A percentile compares a stretch with the other conserved stretches of the same genome.
phyloP scores from a whole-genome alignment of 495 filamentous ascomycete genomes.

The Schizothecium vesticola region DNA sequence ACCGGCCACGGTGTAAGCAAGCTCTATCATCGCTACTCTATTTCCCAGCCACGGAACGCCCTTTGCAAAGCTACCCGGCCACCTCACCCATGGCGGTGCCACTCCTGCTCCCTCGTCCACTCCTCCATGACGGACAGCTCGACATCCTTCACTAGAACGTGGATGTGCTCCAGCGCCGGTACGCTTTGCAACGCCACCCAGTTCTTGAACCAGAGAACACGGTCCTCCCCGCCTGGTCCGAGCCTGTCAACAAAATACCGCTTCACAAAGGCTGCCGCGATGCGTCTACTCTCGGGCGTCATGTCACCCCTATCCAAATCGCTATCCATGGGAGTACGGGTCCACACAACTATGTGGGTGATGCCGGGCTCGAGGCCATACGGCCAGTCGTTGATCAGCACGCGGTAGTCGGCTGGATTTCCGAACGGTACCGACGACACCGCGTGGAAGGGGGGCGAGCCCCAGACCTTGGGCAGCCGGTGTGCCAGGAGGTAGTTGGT shows the following conservation, averaged over 20 bases:
- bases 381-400: constrained; percentile 87
- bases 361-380: constrained; percentile 72
- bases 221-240: constrained; percentile 44
- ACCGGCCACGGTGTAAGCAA: background rate
- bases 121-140: constrained; percentile 52
- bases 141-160: constrained; percentile 58
- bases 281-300: constrained; percentile 56
- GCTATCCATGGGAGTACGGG: constrained; percentile 50
- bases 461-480: constrained; percentile 64
- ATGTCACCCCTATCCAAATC: constrained; percentile 62
- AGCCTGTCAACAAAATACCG: constrained; percentile 59
- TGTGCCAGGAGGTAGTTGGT: constrained; percentile 68
- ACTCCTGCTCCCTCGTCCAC: constrained; percentile 50
- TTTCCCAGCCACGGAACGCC: background rate
- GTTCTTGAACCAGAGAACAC: constrained; percentile 91
- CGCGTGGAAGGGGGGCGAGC: constrained; percentile 46
- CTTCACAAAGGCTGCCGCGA: constrained; percentile 63
- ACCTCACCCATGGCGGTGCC: constrained; percentile 21
- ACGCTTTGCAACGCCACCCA: constrained; percentile 88
- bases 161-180: constrained; percentile 63
- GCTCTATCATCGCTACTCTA: background rate
- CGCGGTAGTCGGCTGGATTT: constrained; percentile 64
- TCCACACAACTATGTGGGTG: constrained; percentile 67
- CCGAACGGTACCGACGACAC: constrained; percentile 58
- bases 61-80: background rate